Percentiles rank a stretch among this genome's conserved stretches.
phyloP scores from a whole-genome alignment of 495 filamentous ascomycete genomes.

The Trichocladium uniseriatum region DNA sequence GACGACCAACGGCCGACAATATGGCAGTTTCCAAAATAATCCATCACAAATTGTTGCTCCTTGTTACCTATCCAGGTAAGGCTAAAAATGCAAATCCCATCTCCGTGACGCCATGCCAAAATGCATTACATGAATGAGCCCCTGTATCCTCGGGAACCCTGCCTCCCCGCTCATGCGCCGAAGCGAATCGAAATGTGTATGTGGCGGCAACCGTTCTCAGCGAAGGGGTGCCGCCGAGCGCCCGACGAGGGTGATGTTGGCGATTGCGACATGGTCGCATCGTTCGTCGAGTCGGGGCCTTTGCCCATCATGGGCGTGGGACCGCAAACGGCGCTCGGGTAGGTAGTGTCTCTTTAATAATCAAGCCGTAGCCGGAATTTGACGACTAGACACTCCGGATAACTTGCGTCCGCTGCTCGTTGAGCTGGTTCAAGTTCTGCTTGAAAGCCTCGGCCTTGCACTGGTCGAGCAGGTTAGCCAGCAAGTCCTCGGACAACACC shows the following conservation, averaged over 20 bases:
- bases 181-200: not conserved
- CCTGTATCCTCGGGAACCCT: not conserved
- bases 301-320: no score
- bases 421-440: slow-evolving; percentile 82
- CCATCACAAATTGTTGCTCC: not conserved
- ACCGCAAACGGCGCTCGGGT: no score
- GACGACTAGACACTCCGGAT: slow-evolving; percentile 44
- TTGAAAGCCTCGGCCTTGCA: slow-evolving; percentile 95
- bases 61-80: not conserved
- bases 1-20: no score
- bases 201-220: no score
- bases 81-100: not conserved
- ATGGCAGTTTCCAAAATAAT: not conserved
- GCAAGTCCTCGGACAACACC: slow-evolving; percentile 26
- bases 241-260: no score
- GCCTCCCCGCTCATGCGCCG: not conserved
- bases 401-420: slow-evolving; percentile 70
- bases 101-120: not conserved
- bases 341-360: no score
- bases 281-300: no score
- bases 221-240: no score
- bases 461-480: slow-evolving; percentile 31
- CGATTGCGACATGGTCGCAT: no score
- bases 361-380: not conserved
- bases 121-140: not conserved